Percentiles rank a stretch among this genome's conserved stretches.
These are phyloP conservation scores for Rhodotorula glutinis DNA, from an alignment of 1,284 basidiomycete species.

Conservation along the genomic window DNA sequence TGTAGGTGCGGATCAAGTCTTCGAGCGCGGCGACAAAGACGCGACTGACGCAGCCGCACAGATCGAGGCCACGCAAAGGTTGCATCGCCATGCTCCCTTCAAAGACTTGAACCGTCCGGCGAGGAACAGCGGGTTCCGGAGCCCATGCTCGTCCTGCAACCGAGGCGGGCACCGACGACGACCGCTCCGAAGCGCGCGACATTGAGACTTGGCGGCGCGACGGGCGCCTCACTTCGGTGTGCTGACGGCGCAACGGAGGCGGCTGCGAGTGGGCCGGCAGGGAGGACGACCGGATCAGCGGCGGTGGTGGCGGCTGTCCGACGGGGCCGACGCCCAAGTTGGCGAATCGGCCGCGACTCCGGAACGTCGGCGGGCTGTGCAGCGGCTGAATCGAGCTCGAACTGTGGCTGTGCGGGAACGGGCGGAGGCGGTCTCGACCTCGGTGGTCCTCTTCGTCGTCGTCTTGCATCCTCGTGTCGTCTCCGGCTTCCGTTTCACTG, in stretches of 20 bases:
- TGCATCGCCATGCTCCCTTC: slow-evolving; percentile 44
- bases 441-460: slow-evolving; percentile 28
- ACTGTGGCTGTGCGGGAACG: neutral
- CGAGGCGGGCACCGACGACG: slow-evolving; percentile 33
- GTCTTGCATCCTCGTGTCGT: neutral
- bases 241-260: neutral
- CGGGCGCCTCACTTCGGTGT: slow-evolving; percentile 1
- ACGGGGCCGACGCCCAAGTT: slow-evolving; percentile 8
- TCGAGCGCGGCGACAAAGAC: slow-evolving; percentile 64
- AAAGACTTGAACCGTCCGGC: slow-evolving; percentile 25
- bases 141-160: slow-evolving; percentile 11
- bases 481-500: neutral
- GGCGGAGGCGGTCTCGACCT: slow-evolving; percentile 21
- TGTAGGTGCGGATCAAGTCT: slow-evolving; percentile 53
- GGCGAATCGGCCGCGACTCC: neutral
- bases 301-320: slow-evolving; percentile 7
- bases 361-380: slow-evolving; percentile 1
- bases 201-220: slow-evolving; percentile 1
- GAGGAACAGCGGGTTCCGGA: slow-evolving; percentile 16
- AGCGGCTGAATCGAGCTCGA: neutral
- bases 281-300: slow-evolving; percentile 22
- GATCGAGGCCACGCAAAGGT: slow-evolving; percentile 81
- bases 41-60: slow-evolving; percentile 89
- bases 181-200: slow-evolving; percentile 29
- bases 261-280: slow-evolving; percentile 21